Conservation (phyloP, 1,139 yeast genomes). For the Torulaspora globosa region DNA sequence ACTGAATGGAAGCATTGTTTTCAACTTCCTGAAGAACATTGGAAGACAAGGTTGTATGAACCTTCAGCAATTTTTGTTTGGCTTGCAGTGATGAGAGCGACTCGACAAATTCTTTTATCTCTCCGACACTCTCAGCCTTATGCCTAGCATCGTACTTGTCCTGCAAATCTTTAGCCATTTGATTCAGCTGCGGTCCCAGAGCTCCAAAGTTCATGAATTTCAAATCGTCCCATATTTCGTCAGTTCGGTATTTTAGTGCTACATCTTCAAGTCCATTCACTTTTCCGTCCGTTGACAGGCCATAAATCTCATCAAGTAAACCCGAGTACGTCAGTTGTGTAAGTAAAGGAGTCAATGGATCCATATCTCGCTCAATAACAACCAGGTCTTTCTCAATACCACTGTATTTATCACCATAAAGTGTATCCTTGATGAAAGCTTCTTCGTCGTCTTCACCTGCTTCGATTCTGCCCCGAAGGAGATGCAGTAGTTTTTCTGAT, state of each 20-base stretch:
- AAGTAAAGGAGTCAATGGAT: slow-evolving; percentile 64
- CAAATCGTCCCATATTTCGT: slow-evolving; percentile 47
- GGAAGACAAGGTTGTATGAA: slow-evolving; percentile 77
- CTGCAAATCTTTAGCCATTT: slow-evolving; percentile 67
- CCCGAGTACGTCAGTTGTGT: slow-evolving; percentile 83
- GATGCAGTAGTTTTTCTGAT: slow-evolving; percentile 23
- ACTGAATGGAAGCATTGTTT: slow-evolving; percentile 39
- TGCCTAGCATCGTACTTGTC: slow-evolving; percentile 62
- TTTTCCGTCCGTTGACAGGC: slow-evolving; percentile 42
- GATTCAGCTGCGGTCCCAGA: slow-evolving; percentile 69
- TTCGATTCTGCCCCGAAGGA: slow-evolving; percentile 23
- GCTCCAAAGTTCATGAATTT: slow-evolving; percentile 72
- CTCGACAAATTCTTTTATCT: slow-evolving; percentile 68
- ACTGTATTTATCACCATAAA: slow-evolving; percentile 37
- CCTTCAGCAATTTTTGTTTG: slow-evolving; percentile 63
- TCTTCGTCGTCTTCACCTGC: slow-evolving; percentile 17
- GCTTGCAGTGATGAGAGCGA: slow-evolving; percentile 64
- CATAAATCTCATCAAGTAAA: slow-evolving; percentile 67
- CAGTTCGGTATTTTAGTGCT: slow-evolving; percentile 31
- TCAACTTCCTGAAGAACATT: slow-evolving; percentile 54
- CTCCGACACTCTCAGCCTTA: slow-evolving; percentile 54
- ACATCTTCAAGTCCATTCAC: slow-evolving; percentile 27
- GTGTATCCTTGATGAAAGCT: slow-evolving; percentile 25
- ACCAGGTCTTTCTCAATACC: slow-evolving; percentile 52
- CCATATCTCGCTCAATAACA: slow-evolving; percentile 73